Evolutionary conservation across 1,284 basidiomycete species (phyloP), one percentile per base, ranked within the genome.

Genomic region (Salmacisia buchloeana): DNA sequence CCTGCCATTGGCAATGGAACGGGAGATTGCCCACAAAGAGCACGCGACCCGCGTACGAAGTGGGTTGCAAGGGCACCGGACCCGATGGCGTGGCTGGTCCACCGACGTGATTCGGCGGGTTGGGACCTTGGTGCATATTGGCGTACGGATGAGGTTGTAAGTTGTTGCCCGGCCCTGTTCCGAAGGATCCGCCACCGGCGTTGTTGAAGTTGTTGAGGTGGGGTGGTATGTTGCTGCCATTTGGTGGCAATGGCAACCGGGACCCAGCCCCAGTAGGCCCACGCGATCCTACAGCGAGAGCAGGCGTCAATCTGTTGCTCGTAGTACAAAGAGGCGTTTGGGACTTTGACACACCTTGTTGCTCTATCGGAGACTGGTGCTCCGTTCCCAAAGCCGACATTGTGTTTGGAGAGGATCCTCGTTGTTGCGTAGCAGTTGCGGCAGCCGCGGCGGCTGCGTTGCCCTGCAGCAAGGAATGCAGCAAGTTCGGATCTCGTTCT

Each of bases 1-100:
- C 77, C 63, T 79, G 77, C 77, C 77, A 79, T 58, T 78, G 77
- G 61, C 74, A 76, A 58, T 77, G 74, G 69, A 78, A 79, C 0
- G 75, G 75, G 36, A 79, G 57, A 33, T 79, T 79, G 43, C 77
- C 77, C 21, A 79, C 73, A 45, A 79, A 79, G 6, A 79, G 65
- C 3, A 77, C 75, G 3, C 77, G 73, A 12, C 77, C 77, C 1
- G 74, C 73, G 60, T 76, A 79, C 25, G 65, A 56, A 10, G 59
- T 62, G 18, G 59, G 63, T 29, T 56, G 61, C 29, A 34, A 21
- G 2, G 41, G 35, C 5, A 41, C 56, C 3, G 34, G 56, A 25
- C 33, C 59, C 5, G 60, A 33, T 5, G 49, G 58, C 29, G 36
- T 39, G 38, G 36, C 58, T n/a, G 31, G 36, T 10, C 58, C 58